Percentiles rank a stretch among this genome's conserved stretches.
Evolutionary conservation across 2,329 filamentous ascomycete species (phyloP).

Genomic region (Verticillium albo-atrum): DNA sequence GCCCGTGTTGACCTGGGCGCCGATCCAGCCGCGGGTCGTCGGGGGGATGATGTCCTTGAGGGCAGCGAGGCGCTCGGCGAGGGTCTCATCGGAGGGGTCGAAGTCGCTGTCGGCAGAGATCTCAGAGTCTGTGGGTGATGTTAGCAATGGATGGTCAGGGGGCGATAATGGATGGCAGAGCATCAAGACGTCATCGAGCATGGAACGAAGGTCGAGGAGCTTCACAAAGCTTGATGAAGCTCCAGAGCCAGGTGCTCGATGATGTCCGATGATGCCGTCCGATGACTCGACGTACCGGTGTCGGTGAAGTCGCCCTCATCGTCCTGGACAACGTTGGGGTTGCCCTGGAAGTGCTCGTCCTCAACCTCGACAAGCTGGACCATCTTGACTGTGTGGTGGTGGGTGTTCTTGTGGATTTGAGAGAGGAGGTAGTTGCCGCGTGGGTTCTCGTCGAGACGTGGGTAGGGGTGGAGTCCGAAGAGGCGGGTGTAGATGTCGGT

Average conservation of each 20-base stretch:
- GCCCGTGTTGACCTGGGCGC: slow-evolving; percentile 52
- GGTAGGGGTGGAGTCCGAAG: not conserved
- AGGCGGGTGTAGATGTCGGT: not conserved
- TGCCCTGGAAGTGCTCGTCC: slow-evolving; percentile 85
- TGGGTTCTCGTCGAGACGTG: not conserved
- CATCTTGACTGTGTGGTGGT: slow-evolving; percentile 52
- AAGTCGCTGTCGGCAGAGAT: slow-evolving; percentile 78
- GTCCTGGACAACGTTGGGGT: slow-evolving; percentile 66
- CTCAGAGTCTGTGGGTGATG: slow-evolving; percentile 62
- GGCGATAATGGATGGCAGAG: not conserved
- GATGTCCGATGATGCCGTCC: not conserved
- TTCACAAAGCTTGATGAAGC: not conserved
- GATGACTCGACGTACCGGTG: slow-evolving; percentile 61
- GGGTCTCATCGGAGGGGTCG: slow-evolving; percentile 51
- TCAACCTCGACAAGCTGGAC: slow-evolving; percentile 96
- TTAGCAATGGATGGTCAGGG: slow-evolving; percentile 1
- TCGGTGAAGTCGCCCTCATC: slow-evolving; percentile 93
- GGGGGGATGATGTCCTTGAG: slow-evolving; percentile 74
- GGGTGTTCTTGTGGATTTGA: not conserved
- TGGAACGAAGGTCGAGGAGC: not conserved
- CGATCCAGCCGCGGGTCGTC: slow-evolving; percentile 64
- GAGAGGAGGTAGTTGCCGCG: not conserved
- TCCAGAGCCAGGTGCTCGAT: not conserved
- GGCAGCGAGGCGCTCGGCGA: slow-evolving; percentile 67
- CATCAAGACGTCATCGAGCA: not conserved